Evolutionary conservation across 345 rosid genomes (phyloP).

Genomic region (Xanthoceras sorbifolium): DNA sequence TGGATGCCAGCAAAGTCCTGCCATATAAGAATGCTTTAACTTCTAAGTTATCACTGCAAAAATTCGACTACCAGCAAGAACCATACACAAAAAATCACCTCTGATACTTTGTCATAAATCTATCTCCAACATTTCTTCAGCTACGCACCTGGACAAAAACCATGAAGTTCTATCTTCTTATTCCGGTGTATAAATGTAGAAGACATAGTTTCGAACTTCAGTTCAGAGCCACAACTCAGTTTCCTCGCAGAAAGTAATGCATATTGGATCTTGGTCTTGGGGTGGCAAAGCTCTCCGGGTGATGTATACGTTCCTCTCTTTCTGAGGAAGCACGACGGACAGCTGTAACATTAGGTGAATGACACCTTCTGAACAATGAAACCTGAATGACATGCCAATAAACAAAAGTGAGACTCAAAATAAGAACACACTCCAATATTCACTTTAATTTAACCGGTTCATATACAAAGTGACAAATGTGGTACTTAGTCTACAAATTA

Average conservation of each 20-base stretch:
- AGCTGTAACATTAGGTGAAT: constrained; percentile 10
- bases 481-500: constrained; percentile 12
- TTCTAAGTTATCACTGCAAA: background rate
- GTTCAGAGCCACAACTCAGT: constrained; percentile 15
- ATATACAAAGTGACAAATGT: background rate
- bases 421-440: background rate
- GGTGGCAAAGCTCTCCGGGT: constrained; percentile 6
- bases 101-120: background rate
- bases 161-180: background rate
- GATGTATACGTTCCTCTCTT: constrained; percentile 15
- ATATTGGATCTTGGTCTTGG: constrained; percentile 21
- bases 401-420: constrained; percentile 5
- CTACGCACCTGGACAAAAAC: background rate
- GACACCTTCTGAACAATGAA: constrained; percentile 20
- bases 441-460: background rate
- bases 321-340: constrained; percentile 14
- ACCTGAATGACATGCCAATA: constrained; percentile 31
- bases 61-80: constrained; percentile 7
- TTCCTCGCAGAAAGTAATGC: constrained; percentile 24
- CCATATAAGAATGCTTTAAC: no score
- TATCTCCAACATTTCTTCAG: constrained; percentile 12
- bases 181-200: background rate
- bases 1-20: background rate
- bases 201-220: background rate
- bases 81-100: background rate